Conservation (phyloP, 106 monocot species). For the Dioscorea zingiberensis region DNA sequence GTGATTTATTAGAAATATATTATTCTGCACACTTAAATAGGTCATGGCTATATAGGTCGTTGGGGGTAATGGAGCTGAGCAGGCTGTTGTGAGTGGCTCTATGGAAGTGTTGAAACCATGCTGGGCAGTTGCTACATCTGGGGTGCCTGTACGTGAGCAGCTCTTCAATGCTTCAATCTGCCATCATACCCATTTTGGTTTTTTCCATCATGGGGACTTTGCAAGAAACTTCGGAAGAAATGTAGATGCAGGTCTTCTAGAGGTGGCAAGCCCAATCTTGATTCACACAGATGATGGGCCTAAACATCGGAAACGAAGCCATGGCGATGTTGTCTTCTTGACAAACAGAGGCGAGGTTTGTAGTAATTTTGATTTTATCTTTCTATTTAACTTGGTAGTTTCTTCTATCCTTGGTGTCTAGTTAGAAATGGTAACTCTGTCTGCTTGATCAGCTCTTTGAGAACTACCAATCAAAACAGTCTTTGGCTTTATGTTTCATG, state of each 20-base stretch:
- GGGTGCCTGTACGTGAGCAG: constrained; percentile 84
- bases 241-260: constrained; percentile 37
- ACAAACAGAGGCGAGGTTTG: constrained; percentile 85
- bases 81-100: constrained; percentile 75
- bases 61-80: constrained; percentile 74
- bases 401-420: too few species aligned
- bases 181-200: constrained; percentile 75
- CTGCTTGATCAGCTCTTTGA: too few species aligned
- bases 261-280: constrained; percentile 87
- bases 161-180: constrained; percentile 98
- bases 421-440: too few species aligned
- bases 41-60: constrained; percentile 48
- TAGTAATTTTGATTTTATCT: constrained; percentile 1
- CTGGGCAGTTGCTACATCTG: constrained; percentile 95
- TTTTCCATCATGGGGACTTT: constrained; percentile 89
- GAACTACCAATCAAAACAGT: too few species aligned
- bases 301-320: constrained; percentile 65
- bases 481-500: background rate
- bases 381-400: too few species aligned
- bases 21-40: too few species aligned
- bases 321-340: constrained; percentile 84
- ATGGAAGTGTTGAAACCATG: constrained; percentile 92
- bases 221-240: constrained; percentile 62
- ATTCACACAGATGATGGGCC: constrained; percentile 72
- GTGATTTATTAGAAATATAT: too few species aligned